Conservation (phyloP, 495 filamentous ascomycete species). For the Aspergillus bertholletiae region DNA sequence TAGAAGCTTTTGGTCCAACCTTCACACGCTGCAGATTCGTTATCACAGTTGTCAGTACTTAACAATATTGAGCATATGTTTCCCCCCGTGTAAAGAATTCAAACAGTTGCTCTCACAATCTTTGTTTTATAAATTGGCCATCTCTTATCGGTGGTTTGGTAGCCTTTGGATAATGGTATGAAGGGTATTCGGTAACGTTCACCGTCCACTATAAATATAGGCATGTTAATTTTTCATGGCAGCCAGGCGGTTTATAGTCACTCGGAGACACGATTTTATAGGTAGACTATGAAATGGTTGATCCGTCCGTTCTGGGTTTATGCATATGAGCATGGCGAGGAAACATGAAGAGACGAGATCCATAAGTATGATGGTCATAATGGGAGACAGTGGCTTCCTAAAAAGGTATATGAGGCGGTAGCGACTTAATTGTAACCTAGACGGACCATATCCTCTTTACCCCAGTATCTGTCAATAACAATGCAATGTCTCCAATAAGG, state of each 20-base stretch:
- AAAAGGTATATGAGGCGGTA: not conserved
- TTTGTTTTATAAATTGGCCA: not conserved
- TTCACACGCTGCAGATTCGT: not conserved
- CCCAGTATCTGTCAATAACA: no score
- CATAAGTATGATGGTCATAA: no score
- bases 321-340: no score
- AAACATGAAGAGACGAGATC: not conserved
- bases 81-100: not conserved
- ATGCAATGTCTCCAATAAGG: no score
- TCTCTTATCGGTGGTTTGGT: not conserved
- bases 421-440: no score
- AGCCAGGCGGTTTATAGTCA: no score
- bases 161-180: slow-evolving; percentile 6
- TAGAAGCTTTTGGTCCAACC: not conserved
- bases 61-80: not conserved
- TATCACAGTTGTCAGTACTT: not conserved
- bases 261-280: no score
- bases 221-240: slow-evolving; percentile 7
- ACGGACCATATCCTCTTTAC: no score
- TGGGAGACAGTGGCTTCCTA: not conserved
- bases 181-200: slow-evolving; percentile 11
- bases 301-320: not conserved
- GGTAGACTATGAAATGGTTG: no score
- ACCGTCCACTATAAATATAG: slow-evolving; percentile 10
- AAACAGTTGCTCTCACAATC: not conserved